Evolutionary conservation across 768 basidiomycete genomes (phyloP), one percentile per base, ranked within the genome.

Genomic region (Austroboletus festivus): DNA sequence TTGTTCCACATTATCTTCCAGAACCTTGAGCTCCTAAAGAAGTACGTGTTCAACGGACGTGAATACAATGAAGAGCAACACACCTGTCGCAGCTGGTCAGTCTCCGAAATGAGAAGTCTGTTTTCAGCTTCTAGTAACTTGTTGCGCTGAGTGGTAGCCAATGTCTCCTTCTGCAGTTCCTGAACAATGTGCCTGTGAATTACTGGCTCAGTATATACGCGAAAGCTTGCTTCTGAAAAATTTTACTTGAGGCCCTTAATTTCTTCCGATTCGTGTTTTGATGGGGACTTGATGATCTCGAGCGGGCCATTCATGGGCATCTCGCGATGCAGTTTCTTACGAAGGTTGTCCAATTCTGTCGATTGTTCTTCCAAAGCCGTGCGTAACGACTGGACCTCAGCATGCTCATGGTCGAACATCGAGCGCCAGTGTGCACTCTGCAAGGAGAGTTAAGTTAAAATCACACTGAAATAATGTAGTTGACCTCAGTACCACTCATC

Each of bases 91-190:
- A 93, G 73, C 61, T 87, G 85, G 49, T 83, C 80, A 15, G 67
- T 61, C 42, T 69, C 65, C 11, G 82, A 74, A 22, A 77, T 59
- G 31, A 93, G 71, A 12, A 84, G 67, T 54, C 77, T 77, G 60
- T 93, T 92, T 69, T 92, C 90, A 11, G 84, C 79, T 63, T 85
- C 82, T 37, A 93, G 63, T n/a, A 84, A 62, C 58, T 85, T 83
- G 62, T 81, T 82, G 51, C 78, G 78, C 51, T 89, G 85, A 7
- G 76, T 67, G 1, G 78, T 63, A 21, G 75, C 69, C 3, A 80
- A 61, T 57, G 82, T 89, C 68, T 96, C 93, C 57, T 87, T 86
- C 60, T 89, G 88, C 34, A 96, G 73, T 57, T 93, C 88, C 61
- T 90, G 86, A 19, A 96, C 82, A 58, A 96, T 90, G 59, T 91